Evolutionary conservation across 148 eudicot species (phyloP), one percentile per base, ranked within the genome.

Genomic region (Heliosperma pusillum): DNA sequence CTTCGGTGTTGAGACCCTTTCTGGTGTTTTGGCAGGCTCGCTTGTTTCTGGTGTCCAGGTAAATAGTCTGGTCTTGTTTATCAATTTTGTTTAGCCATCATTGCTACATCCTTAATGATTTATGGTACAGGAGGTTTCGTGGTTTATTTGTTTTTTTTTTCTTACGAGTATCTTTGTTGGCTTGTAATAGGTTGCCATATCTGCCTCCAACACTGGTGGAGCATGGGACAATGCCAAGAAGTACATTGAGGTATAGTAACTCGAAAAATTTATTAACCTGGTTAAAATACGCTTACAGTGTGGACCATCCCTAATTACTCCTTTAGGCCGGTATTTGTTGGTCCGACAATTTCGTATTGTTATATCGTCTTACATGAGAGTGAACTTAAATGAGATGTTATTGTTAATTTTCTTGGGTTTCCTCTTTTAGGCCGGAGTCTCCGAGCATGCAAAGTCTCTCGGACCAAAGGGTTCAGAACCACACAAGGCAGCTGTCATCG

Each of bases 151-250:
- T 66, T 29, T 45, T 0, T 68, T 0, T 21, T 4, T 57, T 58
- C 19, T 30, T 33, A 19, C 2, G n/a, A 33, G 15, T 61, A 9
- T 61, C 66, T 8, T 61, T 16, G 12, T 7, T 25, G 24, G 24
- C 45, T 15, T 53, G 52, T 30, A 30, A 66, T 73, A 92, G 97
- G 76, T 92, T 26, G 94, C 97, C 2, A 92, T 92, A 29, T 89
- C 97, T 66, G 97, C 97, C 69, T 92, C 97, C 20, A 92, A 92
- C 82, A 89, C 97, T 11, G 97, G 97, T 72, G 93, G 93, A 70
- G 97, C 97, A 53, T 91, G 97, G 97, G 97, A 91, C 85, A 91
- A 91, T 40, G 97, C 97, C n/a, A 92, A 92, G 90, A 92, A 90
- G 81, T 90, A 92, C 71, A 92, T 92, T 50, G 97, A 92, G 95